Evolutionary conservation across 345 rosid species (phyloP), one percentile per base, ranked within the genome.

Genomic region (Pistacia integerrima): DNA sequence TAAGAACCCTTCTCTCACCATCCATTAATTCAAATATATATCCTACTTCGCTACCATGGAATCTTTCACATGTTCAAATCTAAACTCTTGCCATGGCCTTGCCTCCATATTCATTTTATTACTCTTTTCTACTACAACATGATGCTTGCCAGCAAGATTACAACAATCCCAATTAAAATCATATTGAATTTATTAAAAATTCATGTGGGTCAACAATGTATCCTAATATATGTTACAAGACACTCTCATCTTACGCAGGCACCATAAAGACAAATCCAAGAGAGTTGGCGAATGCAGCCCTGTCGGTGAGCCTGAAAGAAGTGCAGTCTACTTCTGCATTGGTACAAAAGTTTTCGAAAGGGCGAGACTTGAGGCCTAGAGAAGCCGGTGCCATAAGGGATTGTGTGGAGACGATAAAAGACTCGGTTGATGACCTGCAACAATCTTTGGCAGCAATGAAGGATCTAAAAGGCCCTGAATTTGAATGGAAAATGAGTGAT

Each of bases 151-250:
- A 3, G 56, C 84, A 1, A 11, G 71, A 14, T 33, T n/a, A 30
- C 58, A 12, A 44, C 20, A 8, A 1, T 33, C 51, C 13, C 51
- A 7, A 41, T 14, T 16, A 30, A 56, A 74, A 4, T 66, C 84
- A 73, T 6, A 7, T 64, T 18, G 79, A 76, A 12, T 81, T 78
- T 79, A 79, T 84, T 62, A 84, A 73, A 65, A 30, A 62, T 46
- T 81, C 88, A 17, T 87, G 90, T 59, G 77, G 79, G 59, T 69
- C 56, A 56, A 83, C 90, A 35, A 60, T 69, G 69, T 87, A 81
- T 58, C 86, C 87, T 0, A 80, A 74, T 14, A 59, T 85, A 17
- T 83, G 90, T 74, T 83, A 77, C 83, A 59, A 63, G 62, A 77
- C 79, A 2, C 87, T 85, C 62, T 84, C 80, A 28, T 35, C 82